A percentile compares a stretch with the other conserved stretches of the same genome.
Conservation (phyloP, 108 stramenopile genomes). For the Conticribra weissflogii region DNA sequence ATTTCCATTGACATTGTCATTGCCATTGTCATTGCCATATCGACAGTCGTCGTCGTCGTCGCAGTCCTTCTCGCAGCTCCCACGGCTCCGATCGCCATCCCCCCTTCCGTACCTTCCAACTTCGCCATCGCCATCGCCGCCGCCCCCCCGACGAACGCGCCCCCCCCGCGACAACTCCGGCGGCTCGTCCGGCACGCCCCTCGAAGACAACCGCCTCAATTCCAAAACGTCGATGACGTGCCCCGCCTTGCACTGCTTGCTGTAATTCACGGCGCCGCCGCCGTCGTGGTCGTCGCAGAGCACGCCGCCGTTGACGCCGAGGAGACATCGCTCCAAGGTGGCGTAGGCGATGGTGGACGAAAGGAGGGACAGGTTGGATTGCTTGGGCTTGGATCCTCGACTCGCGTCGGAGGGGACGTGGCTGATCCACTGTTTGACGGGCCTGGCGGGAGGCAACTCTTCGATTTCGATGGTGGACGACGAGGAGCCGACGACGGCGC, state of each 20-base stretch:
- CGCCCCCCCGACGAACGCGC: neutral
- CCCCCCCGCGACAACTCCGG: slow-evolving; percentile 3
- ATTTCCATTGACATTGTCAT: neutral
- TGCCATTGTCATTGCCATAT: neutral
- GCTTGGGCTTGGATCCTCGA: neutral
- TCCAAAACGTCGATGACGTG: neutral
- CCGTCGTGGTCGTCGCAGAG: neutral
- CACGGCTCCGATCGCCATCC: too few relatives aligned
- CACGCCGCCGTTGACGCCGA: neutral
- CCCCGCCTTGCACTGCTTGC: neutral
- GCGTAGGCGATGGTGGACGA: neutral
- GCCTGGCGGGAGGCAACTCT: slow-evolving; percentile 5
- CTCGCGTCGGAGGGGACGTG: neutral
- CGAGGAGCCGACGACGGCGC: too few relatives aligned
- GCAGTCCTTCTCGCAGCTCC: too few relatives aligned
- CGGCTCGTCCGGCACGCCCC: neutral
- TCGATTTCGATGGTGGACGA: slow-evolving; percentile 7
- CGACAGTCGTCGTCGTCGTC: neutral
- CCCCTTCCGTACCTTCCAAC: too few relatives aligned
- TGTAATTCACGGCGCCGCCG: neutral
- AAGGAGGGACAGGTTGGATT: neutral
- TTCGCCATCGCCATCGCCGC: neutral
- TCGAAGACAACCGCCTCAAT: neutral
- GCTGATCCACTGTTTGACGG: neutral
- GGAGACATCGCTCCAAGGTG: neutral